These are phyloP conservation scores for Drechslera avenae DNA, from an alignment of 2,329 filamentous ascomycete genomes.

Conservation along the genomic window DNA sequence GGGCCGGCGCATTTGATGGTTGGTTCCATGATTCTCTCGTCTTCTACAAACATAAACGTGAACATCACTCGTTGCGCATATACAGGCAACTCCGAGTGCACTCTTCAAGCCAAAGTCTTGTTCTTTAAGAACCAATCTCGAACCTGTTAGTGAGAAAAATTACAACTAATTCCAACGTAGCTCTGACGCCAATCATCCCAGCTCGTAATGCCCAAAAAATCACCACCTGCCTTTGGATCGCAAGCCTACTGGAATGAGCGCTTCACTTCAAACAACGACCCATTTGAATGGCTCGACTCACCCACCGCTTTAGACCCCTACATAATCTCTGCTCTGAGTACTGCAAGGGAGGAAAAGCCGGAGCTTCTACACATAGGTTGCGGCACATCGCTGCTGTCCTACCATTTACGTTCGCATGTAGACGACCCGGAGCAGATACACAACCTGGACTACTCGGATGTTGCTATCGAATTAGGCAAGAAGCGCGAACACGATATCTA, in stretches of 20 bases:
- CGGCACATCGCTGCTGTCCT: slow-evolving; percentile 47
- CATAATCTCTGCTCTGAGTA: slow-evolving; percentile 30
- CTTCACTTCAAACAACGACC: slow-evolving; percentile 39
- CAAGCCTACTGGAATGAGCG: slow-evolving; percentile 47
- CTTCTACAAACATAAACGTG: neutral
- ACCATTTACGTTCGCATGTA: slow-evolving; percentile 43
- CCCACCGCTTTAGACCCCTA: slow-evolving; percentile 38
- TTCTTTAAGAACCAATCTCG: neutral
- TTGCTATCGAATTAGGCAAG: slow-evolving; percentile 42
- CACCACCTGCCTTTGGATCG: slow-evolving; percentile 42
- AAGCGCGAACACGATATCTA: slow-evolving; percentile 37
- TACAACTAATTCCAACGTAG: slow-evolving; percentile 5
- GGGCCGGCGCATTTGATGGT: slow-evolving; percentile 16
- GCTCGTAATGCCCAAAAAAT: slow-evolving; percentile 3
- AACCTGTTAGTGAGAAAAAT: slow-evolving; percentile 1
- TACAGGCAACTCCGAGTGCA: neutral
- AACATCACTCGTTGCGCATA: no score
- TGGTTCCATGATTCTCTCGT: neutral
- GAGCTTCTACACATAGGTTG: slow-evolving; percentile 48
- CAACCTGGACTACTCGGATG: slow-evolving; percentile 48
- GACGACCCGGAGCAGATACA: slow-evolving; percentile 39
- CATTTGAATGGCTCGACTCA: slow-evolving; percentile 49
- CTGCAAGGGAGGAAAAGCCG: slow-evolving; percentile 17
- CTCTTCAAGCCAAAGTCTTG: neutral
- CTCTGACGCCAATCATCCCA: slow-evolving; percentile 1